phyloP scores from a whole-genome alignment of 2,329 filamentous ascomycete genomes.

The Cordyceps pruinosa region DNA sequence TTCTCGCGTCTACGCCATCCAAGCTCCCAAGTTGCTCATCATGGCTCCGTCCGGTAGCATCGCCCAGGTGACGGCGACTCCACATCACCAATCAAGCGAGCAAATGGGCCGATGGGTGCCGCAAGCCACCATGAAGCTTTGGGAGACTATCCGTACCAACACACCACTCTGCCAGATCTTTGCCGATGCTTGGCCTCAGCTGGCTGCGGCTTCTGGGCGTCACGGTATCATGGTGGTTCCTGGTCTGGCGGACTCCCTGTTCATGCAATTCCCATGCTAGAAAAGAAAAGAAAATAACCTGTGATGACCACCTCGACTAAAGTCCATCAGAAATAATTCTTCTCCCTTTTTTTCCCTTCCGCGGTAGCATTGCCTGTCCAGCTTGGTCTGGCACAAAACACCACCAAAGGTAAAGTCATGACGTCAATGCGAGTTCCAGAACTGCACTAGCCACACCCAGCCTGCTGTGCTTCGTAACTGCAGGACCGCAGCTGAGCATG shows the following conservation, averaged over 20 bases:
- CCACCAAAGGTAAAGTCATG: constrained; percentile 5
- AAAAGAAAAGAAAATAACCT: no score
- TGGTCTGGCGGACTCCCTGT: no score
- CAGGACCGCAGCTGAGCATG: not conserved
- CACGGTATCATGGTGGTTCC: no score
- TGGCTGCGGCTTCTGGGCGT: no score
- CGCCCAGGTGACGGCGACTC: not conserved
- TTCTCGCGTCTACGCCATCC: no score
- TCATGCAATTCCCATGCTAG: no score
- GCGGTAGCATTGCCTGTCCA: not conserved
- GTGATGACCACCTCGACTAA: no score
- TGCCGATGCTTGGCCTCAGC: no score
- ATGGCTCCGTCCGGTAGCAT: not conserved
- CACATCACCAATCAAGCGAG: not conserved
- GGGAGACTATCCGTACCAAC: not conserved
- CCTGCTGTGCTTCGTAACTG: no score
- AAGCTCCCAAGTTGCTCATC: no score
- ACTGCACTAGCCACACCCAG: constrained; percentile 4
- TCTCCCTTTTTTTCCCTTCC: not conserved
- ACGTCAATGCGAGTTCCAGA: constrained; percentile 10
- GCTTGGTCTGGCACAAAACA: not conserved
- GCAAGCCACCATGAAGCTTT: not conserved
- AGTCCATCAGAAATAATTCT: no score
- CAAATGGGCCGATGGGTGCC: not conserved
- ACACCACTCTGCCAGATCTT: no score